Base-by-base conservation (phyloP, 139 green algal species). In the Protoeuglena noctilucae region DNA sequence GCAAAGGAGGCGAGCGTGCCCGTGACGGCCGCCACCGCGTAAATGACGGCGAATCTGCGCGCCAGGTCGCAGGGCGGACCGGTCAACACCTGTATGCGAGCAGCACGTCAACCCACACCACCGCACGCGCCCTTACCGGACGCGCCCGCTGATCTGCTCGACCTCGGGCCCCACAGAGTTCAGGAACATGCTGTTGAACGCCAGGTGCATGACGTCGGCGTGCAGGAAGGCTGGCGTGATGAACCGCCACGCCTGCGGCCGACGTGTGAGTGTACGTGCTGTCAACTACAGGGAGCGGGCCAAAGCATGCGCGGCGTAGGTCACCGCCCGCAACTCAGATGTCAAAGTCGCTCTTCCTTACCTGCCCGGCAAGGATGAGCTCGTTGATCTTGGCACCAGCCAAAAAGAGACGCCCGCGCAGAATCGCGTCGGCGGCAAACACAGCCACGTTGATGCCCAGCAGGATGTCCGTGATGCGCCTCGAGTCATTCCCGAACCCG, bases 231-330 rank as follows among this genome's bases (percentile, higher is more conserved):
- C 49, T 6, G 49, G 49, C 24, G 49, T 55, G 49, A 30, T 6
- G 49, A 55, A 23, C 5, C 49, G 49, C 49, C 49, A 55, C 21
- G n/a, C n/a, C n/a, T n/a, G n/a, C n/a, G n/a, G n/a, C n/a, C n/a
- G n/a, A n/a, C n/a, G n/a, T n/a, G n/a, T n/a, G n/a, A n/a, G n/a
- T n/a, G n/a, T n/a, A n/a, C n/a, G n/a, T n/a, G n/a, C n/a, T n/a
- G n/a, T n/a, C n/a, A n/a, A n/a, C n/a, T n/a, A n/a, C n/a, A n/a
- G n/a, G n/a, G n/a, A n/a, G n/a, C n/a, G n/a, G n/a, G n/a, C n/a
- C n/a, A n/a, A n/a, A n/a, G n/a, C n/a, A n/a, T n/a, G n/a, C n/a
- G n/a, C n/a, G n/a, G n/a, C n/a, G n/a, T n/a, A n/a, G n/a, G n/a
- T n/a, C n/a, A n/a, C n/a, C n/a, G n/a, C n/a, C n/a, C n/a, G n/a